Evolutionary conservation across 768 basidiomycete genomes (phyloP), one percentile per base, ranked within the genome.

Genomic region (Lactifluus subvellereus): DNA sequence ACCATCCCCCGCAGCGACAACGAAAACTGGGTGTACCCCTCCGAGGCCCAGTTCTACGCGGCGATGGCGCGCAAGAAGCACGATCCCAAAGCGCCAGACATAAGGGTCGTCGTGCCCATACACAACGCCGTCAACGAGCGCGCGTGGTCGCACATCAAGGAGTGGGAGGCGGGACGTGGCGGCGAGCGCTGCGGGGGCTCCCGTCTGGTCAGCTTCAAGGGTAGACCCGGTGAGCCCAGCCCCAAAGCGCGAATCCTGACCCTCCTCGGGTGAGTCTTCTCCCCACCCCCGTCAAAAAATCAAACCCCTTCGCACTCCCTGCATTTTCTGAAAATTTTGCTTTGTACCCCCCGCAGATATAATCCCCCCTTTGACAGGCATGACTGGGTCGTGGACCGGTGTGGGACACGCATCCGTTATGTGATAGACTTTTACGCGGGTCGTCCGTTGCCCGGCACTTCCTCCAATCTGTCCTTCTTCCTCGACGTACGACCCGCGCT

Each of bases 401-500:
- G 95, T 71, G 96, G 94, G 6, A 84, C 83, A 9, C 85, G 84
- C 61, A 80, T 94, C 72, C 87, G 96, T 55, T 99, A 99, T 77
- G 85, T 99, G 62, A 97, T 99, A 70, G 97, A 99, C 76, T 99
- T 98, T 75, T 99, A 99, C 77, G 89, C 91, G 3, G 96, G 96
- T 18, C 84, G 84, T 50, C 70, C 77, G 30, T 77, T 74, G 13
- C 69, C 82, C 11, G 69, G 78, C 1, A 73, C 78, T 27, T 79
- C 77, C 61, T 79, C 77, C 61, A 81, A 83, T 60, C 74, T 91
- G 14, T 91, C 94, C 0, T 98, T 99, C 75, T 96, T 87, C 75
- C 82, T 99, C 30, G 97, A 99, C 69, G 94, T 90, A 18, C 82
- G 97, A 48, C 97, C 97, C 1, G 96, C 97, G 8, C 72, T 98